phyloP scores from a whole-genome alignment of 2,329 filamentous ascomycete genomes.

The Alternaria solani region DNA sequence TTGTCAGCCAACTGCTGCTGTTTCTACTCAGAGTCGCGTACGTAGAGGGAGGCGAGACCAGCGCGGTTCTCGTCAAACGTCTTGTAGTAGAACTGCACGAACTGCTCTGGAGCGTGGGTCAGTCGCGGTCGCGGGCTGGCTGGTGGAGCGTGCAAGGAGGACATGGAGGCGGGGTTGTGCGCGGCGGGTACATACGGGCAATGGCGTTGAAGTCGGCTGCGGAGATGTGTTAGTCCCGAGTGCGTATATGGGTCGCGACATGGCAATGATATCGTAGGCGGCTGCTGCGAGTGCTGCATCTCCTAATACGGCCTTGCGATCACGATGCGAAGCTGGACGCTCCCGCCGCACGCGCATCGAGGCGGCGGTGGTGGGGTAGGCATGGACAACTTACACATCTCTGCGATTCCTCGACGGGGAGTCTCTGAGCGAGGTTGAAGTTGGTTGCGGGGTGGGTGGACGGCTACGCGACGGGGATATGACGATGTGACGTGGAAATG shows the following conservation, averaged over 20 bases:
- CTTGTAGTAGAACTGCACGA: conserved; percentile 90
- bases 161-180: background rate
- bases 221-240: conserved; percentile 4
- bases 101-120: conserved; percentile 70
- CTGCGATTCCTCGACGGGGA: conserved; percentile 5
- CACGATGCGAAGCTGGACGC: background rate
- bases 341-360: conserved; percentile 8
- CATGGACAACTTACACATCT: conserved; percentile 21
- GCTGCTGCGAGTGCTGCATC: background rate
- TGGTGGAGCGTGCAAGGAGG: background rate
- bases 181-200: conserved; percentile 20
- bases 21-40: conserved; percentile 58
- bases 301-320: background rate
- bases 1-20: conserved; percentile 13
- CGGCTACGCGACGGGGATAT: conserved; percentile 18
- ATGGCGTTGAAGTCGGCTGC: conserved; percentile 25
- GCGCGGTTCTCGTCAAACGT: conserved; percentile 80
- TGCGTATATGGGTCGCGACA: background rate
- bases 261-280: background rate
- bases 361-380: conserved; percentile 16
- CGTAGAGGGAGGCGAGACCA: conserved; percentile 76
- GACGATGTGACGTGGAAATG: conserved; percentile 13
- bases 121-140: conserved; percentile 15
- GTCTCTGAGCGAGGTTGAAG: background rate
- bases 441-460: background rate